These are phyloP conservation scores for Pisolithus orientalis DNA, from an alignment of 768 basidiomycete genomes.

Conservation along the genomic window DNA sequence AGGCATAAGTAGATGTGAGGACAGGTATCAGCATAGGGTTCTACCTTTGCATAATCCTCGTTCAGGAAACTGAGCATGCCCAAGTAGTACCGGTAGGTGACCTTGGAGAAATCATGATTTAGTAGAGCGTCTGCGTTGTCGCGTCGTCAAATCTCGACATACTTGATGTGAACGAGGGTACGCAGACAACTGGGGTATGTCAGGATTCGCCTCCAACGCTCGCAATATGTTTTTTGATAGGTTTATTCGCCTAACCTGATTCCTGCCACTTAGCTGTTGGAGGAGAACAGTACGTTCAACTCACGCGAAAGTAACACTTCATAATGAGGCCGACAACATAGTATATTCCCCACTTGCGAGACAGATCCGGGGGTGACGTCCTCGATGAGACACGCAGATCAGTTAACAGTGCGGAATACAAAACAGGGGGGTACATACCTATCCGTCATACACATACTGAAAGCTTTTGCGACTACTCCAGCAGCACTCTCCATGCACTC, in stretches of 20 bases:
- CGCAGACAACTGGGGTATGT: constrained; percentile 68
- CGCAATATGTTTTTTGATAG: constrained; percentile 88
- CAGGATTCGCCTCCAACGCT: constrained; percentile 78
- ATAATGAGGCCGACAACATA: constrained; percentile 86
- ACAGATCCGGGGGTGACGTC: constrained; percentile 62
- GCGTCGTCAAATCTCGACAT: constrained; percentile 14
- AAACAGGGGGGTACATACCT: constrained; percentile 33
- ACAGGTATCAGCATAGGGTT: constrained; percentile 2
- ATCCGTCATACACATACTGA: constrained; percentile 85
- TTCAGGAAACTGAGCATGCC: constrained; percentile 93
- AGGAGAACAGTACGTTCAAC: constrained; percentile 21
- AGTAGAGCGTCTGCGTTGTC: background rate
- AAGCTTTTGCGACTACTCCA: constrained; percentile 80
- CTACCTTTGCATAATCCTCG: constrained; percentile 82
- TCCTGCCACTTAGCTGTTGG: background rate
- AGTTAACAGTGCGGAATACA: background rate
- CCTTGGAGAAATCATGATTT: constrained; percentile 39
- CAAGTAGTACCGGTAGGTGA: constrained; percentile 90
- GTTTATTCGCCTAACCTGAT: constrained; percentile 83
- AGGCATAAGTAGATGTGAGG: background rate
- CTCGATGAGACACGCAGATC: constrained; percentile 27
- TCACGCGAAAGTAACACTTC: constrained; percentile 90
- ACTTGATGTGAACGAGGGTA: constrained; percentile 89
- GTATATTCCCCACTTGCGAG: constrained; percentile 88
- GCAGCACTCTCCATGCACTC: constrained; percentile 85